These are phyloP conservation scores for Talaromyces sp. DNA, from an alignment of 2,329 filamentous ascomycete genomes.

Conservation along the genomic window DNA sequence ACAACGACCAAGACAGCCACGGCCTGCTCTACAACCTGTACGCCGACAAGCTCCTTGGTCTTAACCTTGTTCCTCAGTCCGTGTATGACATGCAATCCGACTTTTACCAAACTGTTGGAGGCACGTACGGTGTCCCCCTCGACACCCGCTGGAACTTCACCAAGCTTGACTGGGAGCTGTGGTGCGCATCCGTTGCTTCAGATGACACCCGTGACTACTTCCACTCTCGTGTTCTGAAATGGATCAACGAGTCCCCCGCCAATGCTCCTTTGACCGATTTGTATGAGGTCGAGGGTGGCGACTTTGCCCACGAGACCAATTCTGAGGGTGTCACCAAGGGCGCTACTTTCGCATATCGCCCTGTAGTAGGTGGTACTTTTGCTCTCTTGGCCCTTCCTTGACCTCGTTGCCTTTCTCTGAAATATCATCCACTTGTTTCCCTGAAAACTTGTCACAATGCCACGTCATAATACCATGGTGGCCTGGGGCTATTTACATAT, in stretches of 20 bases:
- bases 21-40: slow-evolving; percentile 50
- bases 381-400: slow-evolving; percentile 18
- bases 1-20: slow-evolving; percentile 25
- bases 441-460: not conserved
- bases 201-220: slow-evolving; percentile 42
- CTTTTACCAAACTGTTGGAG: slow-evolving; percentile 49
- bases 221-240: slow-evolving; percentile 40
- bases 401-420: not conserved
- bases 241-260: slow-evolving; percentile 45
- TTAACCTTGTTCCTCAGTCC: slow-evolving; percentile 44
- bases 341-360: slow-evolving; percentile 42
- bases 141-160: slow-evolving; percentile 47
- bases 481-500: not conserved
- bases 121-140: slow-evolving; percentile 47
- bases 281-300: slow-evolving; percentile 42
- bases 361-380: slow-evolving; percentile 49
- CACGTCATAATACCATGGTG: not conserved
- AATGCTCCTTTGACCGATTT: slow-evolving; percentile 47
- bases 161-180: slow-evolving; percentile 51
- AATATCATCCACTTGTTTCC: not conserved
- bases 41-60: slow-evolving; percentile 42
- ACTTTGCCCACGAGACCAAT: not conserved
- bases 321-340: not conserved
- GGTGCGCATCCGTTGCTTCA: slow-evolving; percentile 42
- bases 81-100: slow-evolving; percentile 49